Conservation (phyloP, 2,329 filamentous ascomycete species). For the Penicillium sp. region DNA sequence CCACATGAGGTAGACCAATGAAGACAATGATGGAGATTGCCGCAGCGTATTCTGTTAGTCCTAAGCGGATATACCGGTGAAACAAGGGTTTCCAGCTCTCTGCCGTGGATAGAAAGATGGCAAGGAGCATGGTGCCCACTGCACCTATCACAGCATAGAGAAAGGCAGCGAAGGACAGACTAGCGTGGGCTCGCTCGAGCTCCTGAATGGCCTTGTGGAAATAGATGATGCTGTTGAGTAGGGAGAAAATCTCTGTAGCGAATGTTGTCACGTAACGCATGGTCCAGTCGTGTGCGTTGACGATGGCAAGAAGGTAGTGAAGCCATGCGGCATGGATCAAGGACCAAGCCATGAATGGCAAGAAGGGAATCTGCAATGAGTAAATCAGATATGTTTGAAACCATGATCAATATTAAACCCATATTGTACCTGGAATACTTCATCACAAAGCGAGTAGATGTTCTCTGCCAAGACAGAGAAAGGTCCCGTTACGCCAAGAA, state of each 20-base stretch:
- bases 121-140: constrained; percentile 61
- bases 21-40: constrained; percentile 66
- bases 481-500: constrained; percentile 64
- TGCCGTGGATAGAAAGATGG: constrained; percentile 61
- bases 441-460: constrained; percentile 58
- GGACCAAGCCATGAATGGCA: constrained; percentile 68
- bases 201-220: constrained; percentile 67
- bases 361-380: constrained; percentile 46
- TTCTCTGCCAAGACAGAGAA: constrained; percentile 67
- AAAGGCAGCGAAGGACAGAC: constrained; percentile 61
- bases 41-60: constrained; percentile 62
- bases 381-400: not conserved
- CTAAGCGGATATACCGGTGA: constrained; percentile 61
- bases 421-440: constrained; percentile 52
- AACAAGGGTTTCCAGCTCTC: constrained; percentile 62
- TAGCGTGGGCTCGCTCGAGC: constrained; percentile 57
- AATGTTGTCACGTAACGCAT: constrained; percentile 69
- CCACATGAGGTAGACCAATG: constrained; percentile 61
- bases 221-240: constrained; percentile 67
- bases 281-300: constrained; percentile 68
- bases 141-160: constrained; percentile 65
- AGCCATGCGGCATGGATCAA: constrained; percentile 66
- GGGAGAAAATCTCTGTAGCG: constrained; percentile 64
- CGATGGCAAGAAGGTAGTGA: constrained; percentile 61
- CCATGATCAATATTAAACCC: not conserved